These are phyloP conservation scores for Teunomyces atbi DNA, from an alignment of 805 yeast genomes.

Conservation along the genomic window DNA sequence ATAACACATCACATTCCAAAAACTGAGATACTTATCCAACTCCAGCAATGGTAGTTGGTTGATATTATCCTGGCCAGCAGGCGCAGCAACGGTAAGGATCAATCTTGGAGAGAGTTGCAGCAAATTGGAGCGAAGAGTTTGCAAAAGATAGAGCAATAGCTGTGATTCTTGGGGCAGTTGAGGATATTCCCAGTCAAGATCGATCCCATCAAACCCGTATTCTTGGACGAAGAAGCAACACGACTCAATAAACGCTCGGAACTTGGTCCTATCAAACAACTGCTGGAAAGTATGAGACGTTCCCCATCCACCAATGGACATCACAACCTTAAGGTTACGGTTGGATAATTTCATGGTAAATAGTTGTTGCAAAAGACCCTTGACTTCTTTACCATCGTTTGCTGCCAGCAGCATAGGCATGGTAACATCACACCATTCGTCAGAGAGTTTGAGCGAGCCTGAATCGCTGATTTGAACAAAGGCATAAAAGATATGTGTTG, in stretches of 20 bases:
- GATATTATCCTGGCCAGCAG: constrained; percentile 56
- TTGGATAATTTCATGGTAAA: constrained; percentile 41
- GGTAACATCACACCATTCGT: constrained; percentile 64
- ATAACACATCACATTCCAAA: constrained; percentile 90
- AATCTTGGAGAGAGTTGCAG: constrained; percentile 29
- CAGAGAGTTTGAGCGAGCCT: constrained; percentile 56
- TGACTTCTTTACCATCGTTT: constrained; percentile 11
- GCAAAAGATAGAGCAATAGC: constrained; percentile 44
- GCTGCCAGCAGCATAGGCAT: constrained; percentile 28
- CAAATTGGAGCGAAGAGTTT: constrained; percentile 38
- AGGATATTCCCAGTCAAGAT: constrained; percentile 95
- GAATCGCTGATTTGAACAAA: constrained; percentile 61
- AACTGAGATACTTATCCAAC: constrained; percentile 59
- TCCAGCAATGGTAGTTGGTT: constrained; percentile 42
- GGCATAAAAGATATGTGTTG: constrained; percentile 77
- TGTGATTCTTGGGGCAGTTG: constrained; percentile 43
- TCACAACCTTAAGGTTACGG: constrained; percentile 49
- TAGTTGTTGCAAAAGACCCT: constrained; percentile 54
- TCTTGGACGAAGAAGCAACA: constrained; percentile 46
- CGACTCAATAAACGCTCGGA: constrained; percentile 49
- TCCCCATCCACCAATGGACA: constrained; percentile 87
- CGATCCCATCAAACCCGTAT: constrained; percentile 84
- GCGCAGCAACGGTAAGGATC: constrained; percentile 71
- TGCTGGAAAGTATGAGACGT: constrained; percentile 42
- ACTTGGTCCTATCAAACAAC: constrained; percentile 19